Percentiles rank a stretch among this genome's conserved stretches.
phyloP scores from a whole-genome alignment of 495 filamentous ascomycete genomes.

The Ascodesmis nigricans region DNA sequence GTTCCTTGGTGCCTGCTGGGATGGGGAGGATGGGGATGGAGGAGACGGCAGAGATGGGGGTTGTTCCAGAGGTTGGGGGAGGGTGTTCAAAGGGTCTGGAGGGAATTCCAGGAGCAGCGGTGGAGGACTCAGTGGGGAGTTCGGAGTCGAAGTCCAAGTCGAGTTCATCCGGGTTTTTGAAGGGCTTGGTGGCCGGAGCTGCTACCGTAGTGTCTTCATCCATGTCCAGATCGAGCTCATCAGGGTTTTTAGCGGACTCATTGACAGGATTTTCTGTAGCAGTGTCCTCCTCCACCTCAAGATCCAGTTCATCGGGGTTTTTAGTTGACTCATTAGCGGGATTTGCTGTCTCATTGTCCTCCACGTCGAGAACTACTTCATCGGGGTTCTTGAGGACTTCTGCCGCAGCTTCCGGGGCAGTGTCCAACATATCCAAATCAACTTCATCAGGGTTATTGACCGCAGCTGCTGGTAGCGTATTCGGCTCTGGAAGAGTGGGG shows the following conservation, averaged over 20 bases:
- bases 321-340: no score
- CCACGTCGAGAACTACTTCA: no score
- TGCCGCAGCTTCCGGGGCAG: no score
- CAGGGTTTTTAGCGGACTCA: slow-evolving; percentile 23
- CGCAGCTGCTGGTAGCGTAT: no score
- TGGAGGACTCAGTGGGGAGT: slow-evolving; percentile 17
- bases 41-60: slow-evolving; percentile 10
- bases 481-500: no score
- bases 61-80: slow-evolving; percentile 2
- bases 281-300: slow-evolving; percentile 8
- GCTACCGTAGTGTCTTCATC: slow-evolving; percentile 9
- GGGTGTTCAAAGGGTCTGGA: no score
- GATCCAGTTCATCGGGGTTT: slow-evolving; percentile 16
- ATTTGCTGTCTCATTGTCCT: no score
- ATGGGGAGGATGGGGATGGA: slow-evolving; percentile 22
- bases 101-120: no score
- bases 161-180: slow-evolving; percentile 30
- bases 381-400: no score
- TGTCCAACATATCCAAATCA: no score
- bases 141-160: slow-evolving; percentile 34
- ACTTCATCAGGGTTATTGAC: no score
- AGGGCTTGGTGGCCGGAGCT: slow-evolving; percentile 1
- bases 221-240: slow-evolving; percentile 22
- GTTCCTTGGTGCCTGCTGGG: slow-evolving; percentile 27
- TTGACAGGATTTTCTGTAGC: slow-evolving; percentile 3